phyloP scores from a whole-genome alignment of 768 basidiomycete genomes.

The Mycena polygramma region DNA sequence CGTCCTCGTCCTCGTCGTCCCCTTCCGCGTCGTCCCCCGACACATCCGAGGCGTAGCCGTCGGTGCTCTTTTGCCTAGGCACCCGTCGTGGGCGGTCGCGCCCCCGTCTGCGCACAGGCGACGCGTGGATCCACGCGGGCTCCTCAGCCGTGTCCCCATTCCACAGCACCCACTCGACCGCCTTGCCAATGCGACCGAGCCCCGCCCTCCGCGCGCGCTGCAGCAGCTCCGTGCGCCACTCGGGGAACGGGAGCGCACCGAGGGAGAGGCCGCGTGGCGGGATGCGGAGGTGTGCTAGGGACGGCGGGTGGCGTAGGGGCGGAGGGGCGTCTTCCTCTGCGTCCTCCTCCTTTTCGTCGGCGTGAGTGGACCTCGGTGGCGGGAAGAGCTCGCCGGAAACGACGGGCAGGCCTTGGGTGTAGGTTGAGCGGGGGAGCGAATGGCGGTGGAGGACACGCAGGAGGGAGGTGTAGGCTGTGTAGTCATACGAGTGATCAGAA shows the following conservation, averaged over 20 bases:
- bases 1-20: conserved; percentile 44
- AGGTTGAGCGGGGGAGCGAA: conserved; percentile 34
- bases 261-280: conserved; percentile 38
- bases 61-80: conserved; percentile 37
- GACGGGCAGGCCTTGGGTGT: conserved; percentile 29
- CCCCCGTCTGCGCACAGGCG: background rate
- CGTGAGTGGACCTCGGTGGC: background rate
- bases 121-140: conserved; percentile 20
- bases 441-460: conserved; percentile 67
- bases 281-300: conserved; percentile 23
- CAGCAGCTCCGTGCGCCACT: conserved; percentile 70
- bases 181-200: conserved; percentile 67
- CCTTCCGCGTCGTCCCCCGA: conserved; percentile 34
- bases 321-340: conserved; percentile 23
- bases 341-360: conserved; percentile 15
- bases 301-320: conserved; percentile 35
- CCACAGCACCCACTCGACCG: conserved; percentile 63
- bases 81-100: background rate
- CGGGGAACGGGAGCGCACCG: conserved; percentile 70
- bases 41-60: conserved; percentile 36
- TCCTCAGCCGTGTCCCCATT: conserved; percentile 36
- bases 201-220: conserved; percentile 69
- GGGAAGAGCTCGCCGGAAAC: conserved; percentile 1
- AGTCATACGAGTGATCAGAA: background rate
- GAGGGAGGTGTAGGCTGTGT: conserved; percentile 57